Percentiles rank a stretch among this genome's conserved stretches.
Evolutionary conservation across 441 rosid species (phyloP).

Genomic region (Syzygium malaccense): DNA sequence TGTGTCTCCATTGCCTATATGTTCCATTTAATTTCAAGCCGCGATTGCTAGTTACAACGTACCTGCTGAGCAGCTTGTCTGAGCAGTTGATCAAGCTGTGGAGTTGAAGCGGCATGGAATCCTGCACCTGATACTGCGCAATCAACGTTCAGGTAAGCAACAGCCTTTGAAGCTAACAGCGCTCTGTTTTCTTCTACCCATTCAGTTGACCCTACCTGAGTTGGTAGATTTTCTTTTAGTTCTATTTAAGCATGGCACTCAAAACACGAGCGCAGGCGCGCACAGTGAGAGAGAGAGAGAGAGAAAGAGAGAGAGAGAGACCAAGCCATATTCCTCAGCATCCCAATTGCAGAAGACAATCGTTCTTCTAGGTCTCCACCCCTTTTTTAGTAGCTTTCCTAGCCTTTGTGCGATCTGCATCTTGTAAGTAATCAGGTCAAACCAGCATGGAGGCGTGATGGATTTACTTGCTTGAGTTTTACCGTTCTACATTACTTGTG

Average conservation of each 20-base stretch:
- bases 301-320: slow-evolving; percentile 21
- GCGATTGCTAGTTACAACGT: background rate
- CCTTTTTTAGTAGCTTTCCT: slow-evolving; percentile 47
- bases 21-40: background rate
- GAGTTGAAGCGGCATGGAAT: slow-evolving; percentile 67
- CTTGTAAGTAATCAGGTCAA: background rate
- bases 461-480: background rate
- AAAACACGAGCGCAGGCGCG: background rate
- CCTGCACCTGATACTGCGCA: slow-evolving; percentile 60
- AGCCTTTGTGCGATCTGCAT: slow-evolving; percentile 61
- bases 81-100: slow-evolving; percentile 77
- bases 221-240: slow-evolving; percentile 1
- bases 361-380: slow-evolving; percentile 81
- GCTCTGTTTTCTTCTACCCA: slow-evolving; percentile 93
- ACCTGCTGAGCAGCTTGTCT: slow-evolving; percentile 65
- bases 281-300: background rate
- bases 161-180: slow-evolving; percentile 58
- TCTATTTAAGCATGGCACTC: background rate
- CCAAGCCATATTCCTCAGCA: slow-evolving; percentile 93
- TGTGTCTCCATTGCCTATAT: background rate
- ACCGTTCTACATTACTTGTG: background rate
- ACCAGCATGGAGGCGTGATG: background rate
- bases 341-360: slow-evolving; percentile 87
- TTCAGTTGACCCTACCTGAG: slow-evolving; percentile 89
- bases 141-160: slow-evolving; percentile 81